These are phyloP conservation scores for Zymoseptoria brevis DNA, from an alignment of 2,329 filamentous ascomycete genomes.

Conservation along the genomic window DNA sequence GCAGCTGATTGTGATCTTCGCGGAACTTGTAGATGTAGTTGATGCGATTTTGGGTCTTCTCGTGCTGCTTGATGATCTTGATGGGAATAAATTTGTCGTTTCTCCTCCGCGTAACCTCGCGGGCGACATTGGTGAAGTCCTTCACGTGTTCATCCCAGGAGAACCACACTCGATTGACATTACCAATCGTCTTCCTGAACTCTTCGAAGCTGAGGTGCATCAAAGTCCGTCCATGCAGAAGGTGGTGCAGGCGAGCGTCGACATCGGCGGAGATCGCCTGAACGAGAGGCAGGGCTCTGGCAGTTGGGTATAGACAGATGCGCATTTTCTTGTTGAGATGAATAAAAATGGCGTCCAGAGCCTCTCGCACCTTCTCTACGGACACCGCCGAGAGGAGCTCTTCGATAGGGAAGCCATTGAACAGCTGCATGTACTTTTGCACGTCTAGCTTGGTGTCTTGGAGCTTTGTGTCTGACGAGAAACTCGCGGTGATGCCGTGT, in stretches of 20 bases:
- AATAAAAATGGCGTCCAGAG: slow-evolving; percentile 78
- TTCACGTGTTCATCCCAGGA: slow-evolving; percentile 95
- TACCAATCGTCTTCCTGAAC: slow-evolving; percentile 77
- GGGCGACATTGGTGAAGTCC: slow-evolving; percentile 94
- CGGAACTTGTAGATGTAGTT: slow-evolving; percentile 93
- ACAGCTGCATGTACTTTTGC: slow-evolving; percentile 96
- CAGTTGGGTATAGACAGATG: slow-evolving; percentile 91
- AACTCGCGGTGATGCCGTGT: slow-evolving; percentile 95
- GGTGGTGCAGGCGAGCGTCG: slow-evolving; percentile 72
- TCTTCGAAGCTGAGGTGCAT: slow-evolving; percentile 90
- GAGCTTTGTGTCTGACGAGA: slow-evolving; percentile 87
- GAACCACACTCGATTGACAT: slow-evolving; percentile 76
- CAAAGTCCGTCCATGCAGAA: slow-evolving; percentile 77
- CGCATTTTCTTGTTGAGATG: slow-evolving; percentile 98
- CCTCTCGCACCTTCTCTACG: slow-evolving; percentile 78
- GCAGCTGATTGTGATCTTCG: slow-evolving; percentile 94
- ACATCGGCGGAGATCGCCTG: slow-evolving; percentile 94
- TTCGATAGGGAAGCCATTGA: slow-evolving; percentile 95
- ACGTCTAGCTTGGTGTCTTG: slow-evolving; percentile 95
- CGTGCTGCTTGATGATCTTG: slow-evolving; percentile 84
- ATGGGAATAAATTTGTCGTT: slow-evolving; percentile 99
- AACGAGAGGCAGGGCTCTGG: slow-evolving; percentile 83
- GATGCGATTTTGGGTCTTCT: slow-evolving; percentile 79
- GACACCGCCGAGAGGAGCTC: slow-evolving; percentile 90
- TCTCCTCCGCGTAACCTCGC: slow-evolving; percentile 84